Conservation (phyloP, 2,329 filamentous ascomycete species). For the Aspergillus novofumigatus region DNA sequence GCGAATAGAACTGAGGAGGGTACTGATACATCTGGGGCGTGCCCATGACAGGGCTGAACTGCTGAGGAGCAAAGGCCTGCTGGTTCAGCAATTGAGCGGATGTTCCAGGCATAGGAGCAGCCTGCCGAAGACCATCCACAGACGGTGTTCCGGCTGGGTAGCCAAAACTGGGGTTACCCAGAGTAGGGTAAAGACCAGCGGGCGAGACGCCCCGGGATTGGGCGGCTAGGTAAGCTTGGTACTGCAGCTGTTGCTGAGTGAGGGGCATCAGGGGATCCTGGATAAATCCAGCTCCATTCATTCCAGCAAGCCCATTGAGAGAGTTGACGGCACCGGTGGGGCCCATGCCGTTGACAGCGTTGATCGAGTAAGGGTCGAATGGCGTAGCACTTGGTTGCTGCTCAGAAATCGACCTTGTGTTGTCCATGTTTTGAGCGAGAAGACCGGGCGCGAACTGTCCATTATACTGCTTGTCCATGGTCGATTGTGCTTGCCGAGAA, state of each 20-base stretch:
- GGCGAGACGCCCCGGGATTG: slow-evolving; percentile 41
- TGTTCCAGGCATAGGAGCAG: slow-evolving; percentile 33
- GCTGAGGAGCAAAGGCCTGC: slow-evolving; percentile 41
- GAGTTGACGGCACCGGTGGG: slow-evolving; percentile 17
- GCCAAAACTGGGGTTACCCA: slow-evolving; percentile 43
- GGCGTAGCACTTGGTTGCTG: slow-evolving; percentile 30
- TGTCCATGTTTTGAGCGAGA: slow-evolving; percentile 34
- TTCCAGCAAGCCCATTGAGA: slow-evolving; percentile 26
- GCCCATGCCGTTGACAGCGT: slow-evolving; percentile 29
- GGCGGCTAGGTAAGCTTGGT: slow-evolving; percentile 52
- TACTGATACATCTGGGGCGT: slow-evolving; percentile 49
- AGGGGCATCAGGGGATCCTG: slow-evolving; percentile 41
- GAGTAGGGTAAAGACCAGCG: slow-evolving; percentile 43
- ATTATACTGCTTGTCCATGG: slow-evolving; percentile 41
- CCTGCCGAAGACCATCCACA: slow-evolving; percentile 30
- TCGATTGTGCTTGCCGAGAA: slow-evolving; percentile 38
- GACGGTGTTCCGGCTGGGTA: slow-evolving; percentile 41
- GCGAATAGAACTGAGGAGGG: slow-evolving; percentile 47
- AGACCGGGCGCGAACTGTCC: slow-evolving; percentile 36
- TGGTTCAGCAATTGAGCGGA: slow-evolving; percentile 45
- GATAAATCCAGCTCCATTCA: slow-evolving; percentile 31
- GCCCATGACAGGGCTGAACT: slow-evolving; percentile 44
- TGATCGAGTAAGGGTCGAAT: slow-evolving; percentile 38
- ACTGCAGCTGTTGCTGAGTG: slow-evolving; percentile 52
- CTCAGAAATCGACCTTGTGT: slow-evolving; percentile 34